These are phyloP conservation scores for Cavenderia fasciculata DNA, from an alignment of 78 protist species.

Conservation along the genomic window DNA sequence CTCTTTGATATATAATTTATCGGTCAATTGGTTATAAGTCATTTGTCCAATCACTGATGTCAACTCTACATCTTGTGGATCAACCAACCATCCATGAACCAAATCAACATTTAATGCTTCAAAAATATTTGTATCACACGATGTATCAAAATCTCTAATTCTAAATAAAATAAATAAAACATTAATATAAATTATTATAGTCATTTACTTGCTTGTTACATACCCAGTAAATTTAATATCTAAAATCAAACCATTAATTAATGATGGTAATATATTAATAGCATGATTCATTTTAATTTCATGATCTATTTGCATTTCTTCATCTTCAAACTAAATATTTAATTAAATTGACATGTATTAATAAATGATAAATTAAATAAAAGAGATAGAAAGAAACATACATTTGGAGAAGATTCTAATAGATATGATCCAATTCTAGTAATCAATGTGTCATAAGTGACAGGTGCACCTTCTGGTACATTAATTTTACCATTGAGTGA, in stretches of 20 bases:
- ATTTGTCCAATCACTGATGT: constrained; percentile 45
- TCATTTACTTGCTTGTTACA: too few species aligned
- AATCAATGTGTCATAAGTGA: constrained; percentile 27
- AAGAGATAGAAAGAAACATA: not conserved
- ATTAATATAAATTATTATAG: not conserved
- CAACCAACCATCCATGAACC: constrained; percentile 85
- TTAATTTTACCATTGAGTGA: constrained; percentile 41
- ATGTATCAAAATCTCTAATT: constrained; percentile 46
- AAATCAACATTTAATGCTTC: constrained; percentile 62
- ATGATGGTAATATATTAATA: constrained; percentile 59
- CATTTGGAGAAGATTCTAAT: constrained; percentile 29
- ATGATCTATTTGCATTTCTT: constrained; percentile 36
- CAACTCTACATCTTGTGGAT: constrained; percentile 61
- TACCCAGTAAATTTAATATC: constrained; percentile 69
- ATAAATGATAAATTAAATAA: not conserved
- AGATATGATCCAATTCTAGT: constrained; percentile 43
- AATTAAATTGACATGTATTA: not conserved
- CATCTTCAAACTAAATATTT: constrained; percentile 21
- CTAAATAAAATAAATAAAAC: constrained; percentile 10
- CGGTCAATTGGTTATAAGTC: constrained; percentile 58
- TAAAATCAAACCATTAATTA: constrained; percentile 32
- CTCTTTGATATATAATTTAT: constrained; percentile 15
- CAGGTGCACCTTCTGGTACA: constrained; percentile 1
- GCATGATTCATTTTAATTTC: constrained; percentile 60
- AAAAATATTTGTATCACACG: constrained; percentile 66